These are phyloP conservation scores for Beauveria caledonica DNA, from an alignment of 2,329 filamentous ascomycete species.

Conservation along the genomic window DNA sequence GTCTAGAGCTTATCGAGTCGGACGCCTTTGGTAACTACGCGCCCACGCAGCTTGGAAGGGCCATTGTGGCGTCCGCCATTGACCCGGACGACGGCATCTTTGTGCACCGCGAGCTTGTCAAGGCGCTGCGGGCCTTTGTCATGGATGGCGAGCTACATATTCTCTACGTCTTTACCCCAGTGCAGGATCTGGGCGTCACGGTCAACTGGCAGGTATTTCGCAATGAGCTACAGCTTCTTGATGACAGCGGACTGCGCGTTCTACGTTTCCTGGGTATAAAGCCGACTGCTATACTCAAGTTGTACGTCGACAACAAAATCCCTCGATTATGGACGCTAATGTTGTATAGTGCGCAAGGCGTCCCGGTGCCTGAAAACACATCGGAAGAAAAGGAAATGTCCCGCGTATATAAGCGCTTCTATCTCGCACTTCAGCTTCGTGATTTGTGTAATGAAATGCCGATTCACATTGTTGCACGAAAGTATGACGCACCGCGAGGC, in stretches of 20 bases:
- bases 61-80: constrained; percentile 64
- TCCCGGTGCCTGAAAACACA: constrained; percentile 53
- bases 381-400: constrained; percentile 51
- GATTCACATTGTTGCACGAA: constrained; percentile 58
- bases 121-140: constrained; percentile 63
- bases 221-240: constrained; percentile 59
- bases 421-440: constrained; percentile 67
- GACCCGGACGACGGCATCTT: constrained; percentile 70
- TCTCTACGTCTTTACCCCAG: constrained; percentile 68
- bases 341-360: constrained; percentile 53
- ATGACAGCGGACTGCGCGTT: constrained; percentile 64
- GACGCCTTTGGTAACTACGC: constrained; percentile 44
- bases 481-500: constrained; percentile 63
- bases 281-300: constrained; percentile 56
- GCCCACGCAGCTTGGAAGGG: constrained; percentile 58
- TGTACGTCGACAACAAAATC: constrained; percentile 37
- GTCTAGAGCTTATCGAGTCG: constrained; percentile 45
- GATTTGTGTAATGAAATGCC: constrained; percentile 72
- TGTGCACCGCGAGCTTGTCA: constrained; percentile 58
- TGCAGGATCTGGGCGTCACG: constrained; percentile 46
- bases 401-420: constrained; percentile 63
- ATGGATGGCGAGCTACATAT: constrained; percentile 77
- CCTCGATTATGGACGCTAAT: constrained; percentile 16
- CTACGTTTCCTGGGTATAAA: constrained; percentile 61
- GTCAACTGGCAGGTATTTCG: constrained; percentile 69